Evolutionary conservation across 78 protist species (phyloP).

Genomic region (Planoprotostelium fungivorum): DNA sequence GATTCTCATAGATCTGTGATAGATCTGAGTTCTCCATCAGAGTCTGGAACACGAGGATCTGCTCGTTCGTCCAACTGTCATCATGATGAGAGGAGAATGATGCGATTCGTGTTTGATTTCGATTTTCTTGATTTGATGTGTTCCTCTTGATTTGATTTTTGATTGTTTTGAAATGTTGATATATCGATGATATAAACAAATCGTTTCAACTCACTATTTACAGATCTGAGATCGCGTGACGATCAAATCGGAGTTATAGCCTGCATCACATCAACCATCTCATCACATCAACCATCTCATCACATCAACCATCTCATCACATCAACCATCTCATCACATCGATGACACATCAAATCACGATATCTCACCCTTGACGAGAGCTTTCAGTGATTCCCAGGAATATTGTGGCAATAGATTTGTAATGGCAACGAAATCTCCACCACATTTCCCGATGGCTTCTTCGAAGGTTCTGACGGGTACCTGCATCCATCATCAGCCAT

Average conservation of each 20-base stretch:
- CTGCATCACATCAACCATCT: too few relatives aligned
- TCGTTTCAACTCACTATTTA: neutral
- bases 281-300: too few relatives aligned
- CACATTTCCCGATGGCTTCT: neutral
- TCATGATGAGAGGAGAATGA: too few relatives aligned
- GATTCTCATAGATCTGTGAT: neutral
- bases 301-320: too few relatives aligned
- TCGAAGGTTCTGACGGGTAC: neutral
- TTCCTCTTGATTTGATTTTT: too few relatives aligned
- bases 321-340: too few relatives aligned
- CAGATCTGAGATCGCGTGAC: neutral
- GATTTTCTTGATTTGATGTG: too few relatives aligned
- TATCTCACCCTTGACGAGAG: neutral
- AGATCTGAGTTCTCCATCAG: neutral
- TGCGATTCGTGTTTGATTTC: too few relatives aligned
- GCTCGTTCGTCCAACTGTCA: neutral
- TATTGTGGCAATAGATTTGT: neutral
- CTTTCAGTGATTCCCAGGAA: neutral
- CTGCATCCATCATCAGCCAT: neutral
- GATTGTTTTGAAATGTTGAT: too few relatives aligned
- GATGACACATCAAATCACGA: too few relatives aligned
- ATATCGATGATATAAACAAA: neutral
- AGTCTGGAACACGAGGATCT: neutral
- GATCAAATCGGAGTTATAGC: neutral
- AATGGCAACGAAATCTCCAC: neutral